Evolutionary conservation across 768 basidiomycete genomes (phyloP), one percentile per base, ranked within the genome.

Genomic region (Leccinum sublutescens): DNA sequence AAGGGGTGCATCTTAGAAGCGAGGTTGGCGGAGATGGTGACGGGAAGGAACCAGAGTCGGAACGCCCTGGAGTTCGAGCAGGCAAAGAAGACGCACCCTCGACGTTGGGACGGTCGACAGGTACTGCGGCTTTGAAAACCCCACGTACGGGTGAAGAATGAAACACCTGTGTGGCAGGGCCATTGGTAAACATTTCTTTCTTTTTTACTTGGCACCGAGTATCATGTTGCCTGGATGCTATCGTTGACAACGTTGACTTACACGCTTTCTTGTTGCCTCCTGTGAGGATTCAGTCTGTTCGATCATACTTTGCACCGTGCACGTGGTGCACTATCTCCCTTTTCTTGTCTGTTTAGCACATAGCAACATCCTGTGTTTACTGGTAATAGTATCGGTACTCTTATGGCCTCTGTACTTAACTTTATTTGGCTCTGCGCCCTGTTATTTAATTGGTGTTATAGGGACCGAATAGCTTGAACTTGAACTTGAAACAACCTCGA

Each of bases 31-130:
- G 40, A 50, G 58, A 60, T 31, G 56, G 62, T 49, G 53, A 54
- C 29, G 12, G 34, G 23, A 51, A 62, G n/a, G 50, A 57, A 55
- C 8, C 47, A 50, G 62, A 48, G 50, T 54, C 27, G 17, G 55
- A 51, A n/a, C 50, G 34, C 17, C 23, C 48, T 54, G 58, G 62
- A 49, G 27, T 45, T 45, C 57, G 40, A 38, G 58, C 55, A 31
- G 52, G 34, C 47, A 62, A 68, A 52, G 64, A 69, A 52, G 64
- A 69, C 25, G 50, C 62, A 21, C 61, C 65, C 11, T 64, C 64
- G 2, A 74, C 71, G 3, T 45, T 72, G 43, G 69, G 71, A 50
- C 71, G 68, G 53, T 63, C 73, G 47, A 54, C 64, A 36, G 71
- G 73, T 34, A 45, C 51, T 17, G 54, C 65, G 40, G 59, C 55